A percentile compares a stretch with the other conserved stretches of the same genome.
phyloP scores from a whole-genome alignment of 108 stramenopile genomes.

The Cyclostephanos tholiformis region DNA sequence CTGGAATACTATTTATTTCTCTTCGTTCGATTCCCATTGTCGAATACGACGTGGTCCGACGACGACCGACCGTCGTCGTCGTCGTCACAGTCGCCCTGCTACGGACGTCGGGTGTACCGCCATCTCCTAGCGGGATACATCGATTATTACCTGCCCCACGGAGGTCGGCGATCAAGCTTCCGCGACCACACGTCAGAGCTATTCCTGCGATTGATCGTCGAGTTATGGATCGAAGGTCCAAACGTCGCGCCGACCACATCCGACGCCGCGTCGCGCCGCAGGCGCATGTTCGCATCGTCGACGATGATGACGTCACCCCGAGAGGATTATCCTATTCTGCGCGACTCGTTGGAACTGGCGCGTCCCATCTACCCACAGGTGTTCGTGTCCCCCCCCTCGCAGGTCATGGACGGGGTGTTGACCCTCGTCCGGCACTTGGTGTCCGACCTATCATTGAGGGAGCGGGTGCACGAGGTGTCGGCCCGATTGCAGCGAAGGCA shows the following conservation, averaged over 20 bases:
- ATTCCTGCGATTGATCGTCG: slow-evolving; percentile 73
- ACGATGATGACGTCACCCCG: not conserved
- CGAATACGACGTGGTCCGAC: slow-evolving; percentile 36
- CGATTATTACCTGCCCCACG: slow-evolving; percentile 58
- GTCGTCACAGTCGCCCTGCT: slow-evolving; percentile 18
- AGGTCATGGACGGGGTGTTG: slow-evolving; percentile 56
- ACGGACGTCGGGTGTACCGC: slow-evolving; percentile 72
- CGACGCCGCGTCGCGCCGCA: slow-evolving; percentile 25
- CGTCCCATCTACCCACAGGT: slow-evolving; percentile 12
- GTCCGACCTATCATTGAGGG: slow-evolving; percentile 23
- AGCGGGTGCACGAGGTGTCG: slow-evolving; percentile 26
- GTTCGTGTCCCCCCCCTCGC: slow-evolving; percentile 53
- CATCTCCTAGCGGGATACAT: slow-evolving; percentile 61
- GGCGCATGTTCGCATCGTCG: slow-evolving; percentile 18
- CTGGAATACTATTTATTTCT: slow-evolving; percentile 69
- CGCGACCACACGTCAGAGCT: slow-evolving; percentile 55
- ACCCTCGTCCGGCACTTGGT: slow-evolving; percentile 51
- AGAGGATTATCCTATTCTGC: slow-evolving; percentile 9
- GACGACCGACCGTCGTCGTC: not conserved
- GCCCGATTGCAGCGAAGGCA: slow-evolving; percentile 14
- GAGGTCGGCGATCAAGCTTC: not conserved
- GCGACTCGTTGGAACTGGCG: slow-evolving; percentile 65
- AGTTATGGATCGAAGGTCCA: slow-evolving; percentile 75
- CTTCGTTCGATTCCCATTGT: slow-evolving; percentile 70
- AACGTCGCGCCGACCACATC: slow-evolving; percentile 35